phyloP scores from a whole-genome alignment of 768 basidiomycete genomes.

The Fomitopsis pulvina region DNA sequence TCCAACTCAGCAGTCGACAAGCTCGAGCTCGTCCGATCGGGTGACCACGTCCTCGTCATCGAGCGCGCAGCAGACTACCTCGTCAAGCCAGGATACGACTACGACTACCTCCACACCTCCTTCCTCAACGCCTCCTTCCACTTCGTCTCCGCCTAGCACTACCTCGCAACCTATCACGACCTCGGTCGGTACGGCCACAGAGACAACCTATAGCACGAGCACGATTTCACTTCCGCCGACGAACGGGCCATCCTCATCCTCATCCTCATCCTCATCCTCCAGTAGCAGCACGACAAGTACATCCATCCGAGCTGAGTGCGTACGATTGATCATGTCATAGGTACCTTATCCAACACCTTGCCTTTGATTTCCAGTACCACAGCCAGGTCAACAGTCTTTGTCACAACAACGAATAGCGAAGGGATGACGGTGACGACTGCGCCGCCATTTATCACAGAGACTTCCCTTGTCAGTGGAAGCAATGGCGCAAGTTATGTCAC shows the following conservation, averaged over 20 bases:
- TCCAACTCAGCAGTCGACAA: neutral
- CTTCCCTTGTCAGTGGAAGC: slow-evolving; percentile 45
- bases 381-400: slow-evolving; percentile 42
- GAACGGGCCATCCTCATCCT: slow-evolving; percentile 13
- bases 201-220: slow-evolving; percentile 6
- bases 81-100: slow-evolving; percentile 3
- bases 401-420: slow-evolving; percentile 53
- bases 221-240: slow-evolving; percentile 8
- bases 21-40: neutral
- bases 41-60: slow-evolving; percentile 12
- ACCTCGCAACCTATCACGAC: slow-evolving; percentile 18
- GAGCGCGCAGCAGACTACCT: slow-evolving; percentile 6
- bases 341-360: slow-evolving; percentile 4
- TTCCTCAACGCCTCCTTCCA: slow-evolving; percentile 9
- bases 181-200: slow-evolving; percentile 9
- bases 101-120: neutral
- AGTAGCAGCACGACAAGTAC: neutral
- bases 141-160: slow-evolving; percentile 6
- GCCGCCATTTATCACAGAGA: slow-evolving; percentile 52
- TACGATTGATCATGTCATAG: neutral
- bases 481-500: slow-evolving; percentile 60
- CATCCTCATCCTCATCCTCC: slow-evolving; percentile 12
- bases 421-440: slow-evolving; percentile 44
- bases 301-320: neutral
- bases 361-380: slow-evolving; percentile 37